phyloP scores from a whole-genome alignment of 768 basidiomycete genomes.

The Pleurotus tuber-regium region DNA sequence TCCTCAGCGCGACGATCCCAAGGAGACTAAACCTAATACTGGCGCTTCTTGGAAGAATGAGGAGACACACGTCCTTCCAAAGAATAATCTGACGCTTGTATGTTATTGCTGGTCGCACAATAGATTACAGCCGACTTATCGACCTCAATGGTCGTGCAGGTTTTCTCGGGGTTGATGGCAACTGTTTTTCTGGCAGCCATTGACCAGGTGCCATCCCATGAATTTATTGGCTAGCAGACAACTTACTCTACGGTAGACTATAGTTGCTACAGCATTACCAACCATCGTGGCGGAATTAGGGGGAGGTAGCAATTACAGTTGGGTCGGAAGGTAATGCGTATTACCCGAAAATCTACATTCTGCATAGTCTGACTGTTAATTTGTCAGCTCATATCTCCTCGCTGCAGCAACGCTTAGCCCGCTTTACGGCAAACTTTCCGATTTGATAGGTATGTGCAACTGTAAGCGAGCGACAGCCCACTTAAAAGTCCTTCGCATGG shows the following conservation, averaged over 20 bases:
- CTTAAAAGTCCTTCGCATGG: neutral
- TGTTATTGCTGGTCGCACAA: constrained; percentile 13
- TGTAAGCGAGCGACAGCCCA: constrained; percentile 7
- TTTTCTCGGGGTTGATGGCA: constrained; percentile 45
- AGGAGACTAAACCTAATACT: constrained; percentile 24
- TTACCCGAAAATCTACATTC: neutral
- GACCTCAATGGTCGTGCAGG: constrained; percentile 33
- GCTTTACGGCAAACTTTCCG: constrained; percentile 76
- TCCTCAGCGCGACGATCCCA: constrained; percentile 9
- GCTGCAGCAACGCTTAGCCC: constrained; percentile 66
- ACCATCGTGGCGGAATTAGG: constrained; percentile 68
- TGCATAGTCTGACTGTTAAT: constrained; percentile 6
- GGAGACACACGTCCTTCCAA: constrained; percentile 56
- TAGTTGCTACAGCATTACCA: constrained; percentile 74
- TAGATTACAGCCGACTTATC: neutral
- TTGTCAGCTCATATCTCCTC: constrained; percentile 69
- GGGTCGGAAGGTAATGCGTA: constrained; percentile 62
- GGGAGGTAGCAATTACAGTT: constrained; percentile 62
- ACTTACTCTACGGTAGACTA: too few relatives aligned
- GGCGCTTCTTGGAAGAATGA: constrained; percentile 54
- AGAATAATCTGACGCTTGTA: constrained; percentile 49
- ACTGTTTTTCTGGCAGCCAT: constrained; percentile 51
- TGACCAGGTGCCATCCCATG: constrained; percentile 48
- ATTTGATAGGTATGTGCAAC: constrained; percentile 45
- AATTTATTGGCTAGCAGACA: too few relatives aligned